phyloP scores from a whole-genome alignment of 2,329 filamentous ascomycete species.

The Tolypocladium amazonense region DNA sequence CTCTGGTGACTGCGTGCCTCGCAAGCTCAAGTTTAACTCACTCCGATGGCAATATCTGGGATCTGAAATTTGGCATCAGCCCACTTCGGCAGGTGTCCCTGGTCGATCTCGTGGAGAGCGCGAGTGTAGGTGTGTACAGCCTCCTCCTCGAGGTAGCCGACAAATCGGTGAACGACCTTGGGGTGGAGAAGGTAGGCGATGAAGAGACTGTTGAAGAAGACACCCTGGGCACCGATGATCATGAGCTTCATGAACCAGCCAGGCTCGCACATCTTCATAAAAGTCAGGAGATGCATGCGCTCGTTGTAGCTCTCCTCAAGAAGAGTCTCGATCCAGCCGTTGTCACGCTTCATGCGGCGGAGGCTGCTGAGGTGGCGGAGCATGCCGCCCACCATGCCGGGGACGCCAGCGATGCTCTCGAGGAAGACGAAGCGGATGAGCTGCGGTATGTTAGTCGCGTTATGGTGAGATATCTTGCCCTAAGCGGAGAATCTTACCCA shows the following conservation, averaged over 20 bases:
- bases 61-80: constrained; percentile 56
- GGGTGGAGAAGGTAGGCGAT: constrained; percentile 78
- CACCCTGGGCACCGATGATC: constrained; percentile 85
- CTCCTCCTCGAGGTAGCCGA: constrained; percentile 95
- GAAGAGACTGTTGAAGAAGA: constrained; percentile 96
- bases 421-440: constrained; percentile 84
- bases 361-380: constrained; percentile 78
- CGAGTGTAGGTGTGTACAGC: constrained; percentile 92
- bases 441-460: constrained; percentile 12
- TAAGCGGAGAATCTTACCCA: constrained; percentile 41
- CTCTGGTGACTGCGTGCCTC: background rate
- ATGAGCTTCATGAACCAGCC: constrained; percentile 86
- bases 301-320: constrained; percentile 89
- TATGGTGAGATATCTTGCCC: background rate
- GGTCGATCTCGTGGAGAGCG: constrained; percentile 77
- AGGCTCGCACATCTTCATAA: constrained; percentile 70
- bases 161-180: constrained; percentile 84
- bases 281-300: constrained; percentile 85
- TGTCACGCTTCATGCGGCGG: constrained; percentile 78
- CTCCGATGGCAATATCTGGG: constrained; percentile 74
- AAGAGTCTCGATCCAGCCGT: constrained; percentile 92
- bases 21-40: constrained; percentile 9
- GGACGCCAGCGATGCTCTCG: constrained; percentile 88
- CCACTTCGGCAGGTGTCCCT: constrained; percentile 77
- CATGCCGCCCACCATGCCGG: constrained; percentile 96